Base-by-base conservation (phyloP, 108 stramenopile genomes). In the Conticribra weissflogii region DNA sequence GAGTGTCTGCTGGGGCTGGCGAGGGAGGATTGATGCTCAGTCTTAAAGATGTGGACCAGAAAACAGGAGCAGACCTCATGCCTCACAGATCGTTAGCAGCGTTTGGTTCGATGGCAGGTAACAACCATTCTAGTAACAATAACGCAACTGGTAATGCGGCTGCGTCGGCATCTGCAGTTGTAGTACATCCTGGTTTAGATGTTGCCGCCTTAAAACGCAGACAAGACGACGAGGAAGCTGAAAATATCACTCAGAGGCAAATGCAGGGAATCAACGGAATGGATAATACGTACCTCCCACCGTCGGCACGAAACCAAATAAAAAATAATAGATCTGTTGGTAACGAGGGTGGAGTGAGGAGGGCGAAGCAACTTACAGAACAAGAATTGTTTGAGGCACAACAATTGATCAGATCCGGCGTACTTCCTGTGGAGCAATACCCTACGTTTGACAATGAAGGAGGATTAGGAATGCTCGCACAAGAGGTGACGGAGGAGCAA, bases 381-480 rank as follows among this genome's bases (percentile, higher is more conserved):
- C 97, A 97, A 47, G 97, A 98, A 72, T 87, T 99, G 29, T 99
- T 92, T 77, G 98, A 98, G 71, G 96, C 96, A 0, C 90, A 97
- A 55, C 98, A 98, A 74, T 84, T 99, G 33, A 96, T 98, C 63
- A 84, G 88, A 44, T 92, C 95, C 16, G 98, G 98, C 18, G 98
- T 98, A n/a, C 75, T 99, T 48, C 93, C 95, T 16, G 96, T 97
- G 15, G 96, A 97, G 48, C 95, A 97, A 66, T 96, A 97, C 68
- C 98, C 98, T 17, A 97, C 95, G 3, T 99, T 87, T 67, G 97
- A 98, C 83, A 74, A 83, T 0, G 96, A 96, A 56, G 96, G 95
- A 21, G 90, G 88, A 14, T n/a, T 93, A 48, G 97, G 96, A 28
- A 91, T 97, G 88, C 79, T 96, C 5, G 96, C 92, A 34, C 86